Evolutionary conservation across 257 asterid species (phyloP), one percentile per base, ranked within the genome.

Genomic region (Plantago ovata): DNA sequence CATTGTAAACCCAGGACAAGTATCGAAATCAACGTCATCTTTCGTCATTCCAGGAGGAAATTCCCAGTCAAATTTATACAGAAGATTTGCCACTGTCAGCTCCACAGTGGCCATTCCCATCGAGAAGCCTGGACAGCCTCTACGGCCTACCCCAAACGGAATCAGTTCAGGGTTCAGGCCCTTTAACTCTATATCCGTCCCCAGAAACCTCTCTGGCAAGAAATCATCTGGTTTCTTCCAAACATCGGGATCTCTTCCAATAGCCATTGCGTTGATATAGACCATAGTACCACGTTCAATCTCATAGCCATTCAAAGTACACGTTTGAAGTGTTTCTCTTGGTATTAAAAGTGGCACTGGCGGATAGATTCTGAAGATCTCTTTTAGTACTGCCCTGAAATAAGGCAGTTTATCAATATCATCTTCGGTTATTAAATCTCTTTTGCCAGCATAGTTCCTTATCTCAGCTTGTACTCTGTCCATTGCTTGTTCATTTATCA

Each of bases 11-110:
- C 63, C 63, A 15, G 63, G 53, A 36, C 10, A 20, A 1, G 36
- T 5, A 1, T 60, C 43, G 1, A 13, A 21, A 38, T 60, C 56
- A 7, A 60, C 47, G 19, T 60, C 55, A 1, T 60, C 65, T 45
- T 22, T 10, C 10, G 24, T 24, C 44, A 24, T 33, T 42, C 65
- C 65, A 44, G 20, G 42, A 44, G 65, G 65, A 21, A 60, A 33
- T 32, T 22, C 42, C 65, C 65, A 60, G 19, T 60, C 55, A 60
- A 60, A 60, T 33, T 54, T 44, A 56, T 44, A 45, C 13, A 60
- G 65, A 15, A 60, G 53, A 60, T 60, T 45, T 23, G 65, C 56
- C 6, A 60, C 14, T 14, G 42, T 55, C 9, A 33, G 41, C 21
- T 60, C 65, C 43, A 60, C 23, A 8, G 13, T 9, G 24, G 65